Percentiles rank a stretch among this genome's conserved stretches.
Evolutionary conservation across 202 grass and related monocot genomes (phyloP).

Genomic region (Carex arenaria): DNA sequence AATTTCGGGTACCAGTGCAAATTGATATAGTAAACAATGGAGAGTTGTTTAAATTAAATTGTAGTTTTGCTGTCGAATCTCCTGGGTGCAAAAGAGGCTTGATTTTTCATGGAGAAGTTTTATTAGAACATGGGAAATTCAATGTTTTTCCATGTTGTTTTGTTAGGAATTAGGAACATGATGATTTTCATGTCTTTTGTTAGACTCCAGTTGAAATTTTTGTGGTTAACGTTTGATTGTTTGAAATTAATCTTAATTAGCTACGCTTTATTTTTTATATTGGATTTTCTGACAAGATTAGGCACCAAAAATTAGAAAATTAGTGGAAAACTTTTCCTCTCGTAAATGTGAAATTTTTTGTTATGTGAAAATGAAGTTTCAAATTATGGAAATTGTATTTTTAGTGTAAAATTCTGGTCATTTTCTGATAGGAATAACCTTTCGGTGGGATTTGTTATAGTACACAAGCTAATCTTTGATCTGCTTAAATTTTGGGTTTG

Average conservation of each 20-base stretch:
- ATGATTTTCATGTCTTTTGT: background rate
- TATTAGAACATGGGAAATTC: background rate
- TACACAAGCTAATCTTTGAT: background rate
- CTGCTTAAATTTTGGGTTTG: background rate
- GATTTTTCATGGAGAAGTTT: background rate
- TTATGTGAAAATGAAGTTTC: background rate
- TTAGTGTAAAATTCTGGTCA: background rate
- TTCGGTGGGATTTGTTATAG: background rate
- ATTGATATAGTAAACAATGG: background rate
- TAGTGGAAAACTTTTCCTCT: background rate
- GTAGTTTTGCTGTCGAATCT: background rate
- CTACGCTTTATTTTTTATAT: background rate
- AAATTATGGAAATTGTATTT: conserved; percentile 1
- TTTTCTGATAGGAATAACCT: background rate
- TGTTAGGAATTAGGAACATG: background rate
- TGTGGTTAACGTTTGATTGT: background rate
- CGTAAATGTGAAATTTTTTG: background rate
- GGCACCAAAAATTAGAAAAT: background rate
- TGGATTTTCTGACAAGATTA: background rate
- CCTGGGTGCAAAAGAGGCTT: background rate
- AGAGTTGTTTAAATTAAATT: background rate
- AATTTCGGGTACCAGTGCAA: background rate
- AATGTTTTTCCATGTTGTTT: background rate
- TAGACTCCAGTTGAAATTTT: background rate
- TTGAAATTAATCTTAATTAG: background rate